Evolutionary conservation across 2,329 filamentous ascomycete species (phyloP), one percentile per base, ranked within the genome.

Genomic region (Aureobasidium vineae): DNA sequence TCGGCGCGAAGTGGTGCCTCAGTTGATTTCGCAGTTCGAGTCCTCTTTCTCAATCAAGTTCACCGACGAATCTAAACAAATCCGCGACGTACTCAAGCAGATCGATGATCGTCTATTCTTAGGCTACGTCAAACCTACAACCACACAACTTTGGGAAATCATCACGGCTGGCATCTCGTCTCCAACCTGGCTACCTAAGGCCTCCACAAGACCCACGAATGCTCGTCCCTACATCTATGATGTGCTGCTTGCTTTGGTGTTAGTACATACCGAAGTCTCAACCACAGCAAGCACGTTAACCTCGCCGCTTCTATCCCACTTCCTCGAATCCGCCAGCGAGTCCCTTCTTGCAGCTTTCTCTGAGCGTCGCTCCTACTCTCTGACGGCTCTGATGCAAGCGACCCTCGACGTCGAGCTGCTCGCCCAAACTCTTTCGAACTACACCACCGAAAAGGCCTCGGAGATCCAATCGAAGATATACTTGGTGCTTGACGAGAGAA

Each of bases 361-460:
- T 76, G 75, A 82, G 41, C 61, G 61, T 1, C 87, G 79, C 0
- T 49, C 68, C 21, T 98, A 95, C 78, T 85, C 87, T 1, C 86
- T 99, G 0, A 83, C 89, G 5, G 89, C 90, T 7, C 85, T 99
- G 60, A 96, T 98, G 88, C 96, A 99, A 79, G 96, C 96, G 1
- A 99, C 95, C 0, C 86, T 99, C 1, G 95, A 99, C 74, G 93
- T 97, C 1, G 95, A 99, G 78, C 98, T 99, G 75, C 88, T 98
- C 66, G 91, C 93, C 0, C 95, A 99, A 80, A 97, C 94, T 5
- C 84, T 99, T 40, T 90, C 86, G 68, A 89, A 93, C 71, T 99
- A 96, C 77, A 95, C 91, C 0, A 95, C 91, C 0, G 90, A 96
- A 66, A 85, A 87, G 60, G 91, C 92, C 3, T 88, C 87, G 8